Conservation (phyloP, 2,329 filamentous ascomycete genomes). For the Cryphonectria parasitica region DNA sequence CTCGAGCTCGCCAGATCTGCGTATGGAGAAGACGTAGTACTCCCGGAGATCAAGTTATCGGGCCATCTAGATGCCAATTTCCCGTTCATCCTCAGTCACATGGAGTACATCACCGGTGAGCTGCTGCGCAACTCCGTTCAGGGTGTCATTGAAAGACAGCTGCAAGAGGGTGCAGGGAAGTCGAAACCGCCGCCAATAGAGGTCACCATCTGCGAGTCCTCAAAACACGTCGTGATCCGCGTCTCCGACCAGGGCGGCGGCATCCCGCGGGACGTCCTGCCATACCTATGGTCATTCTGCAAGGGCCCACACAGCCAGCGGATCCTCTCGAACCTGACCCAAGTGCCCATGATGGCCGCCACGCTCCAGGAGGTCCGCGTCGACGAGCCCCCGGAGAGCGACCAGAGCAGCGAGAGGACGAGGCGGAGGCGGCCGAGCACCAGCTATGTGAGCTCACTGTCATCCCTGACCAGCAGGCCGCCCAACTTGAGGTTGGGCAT, state of each 20-base stretch:
- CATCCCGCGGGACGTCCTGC: conserved; percentile 80
- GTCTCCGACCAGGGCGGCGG: conserved; percentile 96
- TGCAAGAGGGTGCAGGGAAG: conserved; percentile 41
- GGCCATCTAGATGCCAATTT: conserved; percentile 91
- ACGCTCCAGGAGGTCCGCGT: conserved; percentile 84
- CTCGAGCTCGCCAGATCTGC: conserved; percentile 74
- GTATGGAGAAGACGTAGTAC: conserved; percentile 69
- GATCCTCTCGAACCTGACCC: conserved; percentile 80
- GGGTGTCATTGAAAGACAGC: conserved; percentile 78
- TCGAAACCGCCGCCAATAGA: conserved; percentile 79
- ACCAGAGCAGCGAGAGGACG: conserved; percentile 6
- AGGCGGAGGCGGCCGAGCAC: conserved; percentile 27
- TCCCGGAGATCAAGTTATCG: conserved; percentile 81
- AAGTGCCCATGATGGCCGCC: conserved; percentile 88
- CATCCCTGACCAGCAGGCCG: conserved; percentile 78
- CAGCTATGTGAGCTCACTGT: conserved; percentile 68
- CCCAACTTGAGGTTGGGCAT: conserved; percentile 89
- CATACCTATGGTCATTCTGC: conserved; percentile 94
- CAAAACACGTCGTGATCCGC: conserved; percentile 93
- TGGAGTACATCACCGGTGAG: conserved; percentile 97
- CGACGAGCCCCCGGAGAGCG: conserved; percentile 37
- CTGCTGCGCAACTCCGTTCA: conserved; percentile 94
- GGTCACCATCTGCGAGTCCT: conserved; percentile 90
- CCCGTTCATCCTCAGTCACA: conserved; percentile 92
- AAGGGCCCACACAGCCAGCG: conserved; percentile 82